Conservation (phyloP, 257 asterid genomes). For the Penstemon newberryi region DNA sequence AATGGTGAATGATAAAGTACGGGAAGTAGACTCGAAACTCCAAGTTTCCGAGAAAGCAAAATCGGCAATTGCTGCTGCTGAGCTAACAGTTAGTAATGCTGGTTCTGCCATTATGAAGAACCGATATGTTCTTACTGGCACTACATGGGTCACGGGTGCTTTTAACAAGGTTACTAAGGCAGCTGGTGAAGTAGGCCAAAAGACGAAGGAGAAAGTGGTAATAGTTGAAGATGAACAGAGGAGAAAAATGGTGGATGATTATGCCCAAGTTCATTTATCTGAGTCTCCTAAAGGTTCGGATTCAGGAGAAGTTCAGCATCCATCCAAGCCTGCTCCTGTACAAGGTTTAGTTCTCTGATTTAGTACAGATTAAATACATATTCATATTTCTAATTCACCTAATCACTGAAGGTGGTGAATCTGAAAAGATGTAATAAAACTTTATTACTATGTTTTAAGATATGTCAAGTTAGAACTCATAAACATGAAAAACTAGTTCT, state of each 20-base stretch:
- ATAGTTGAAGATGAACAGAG: conserved; percentile 78
- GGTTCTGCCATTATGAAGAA: conserved; percentile 91
- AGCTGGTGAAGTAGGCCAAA: conserved; percentile 88
- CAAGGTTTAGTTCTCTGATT: conserved; percentile 63
- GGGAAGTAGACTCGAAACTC: conserved; percentile 82
- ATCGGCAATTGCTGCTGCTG: conserved; percentile 78
- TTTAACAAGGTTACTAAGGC: conserved; percentile 74
- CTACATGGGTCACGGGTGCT: conserved; percentile 90
- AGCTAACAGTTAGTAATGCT: conserved; percentile 76
- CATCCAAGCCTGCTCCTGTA: conserved; percentile 62
- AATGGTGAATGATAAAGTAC: conserved; percentile 75
- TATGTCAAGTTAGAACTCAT: conserved; percentile 17
- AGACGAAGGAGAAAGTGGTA: conserved; percentile 79
- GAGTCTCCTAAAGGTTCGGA: conserved; percentile 78
- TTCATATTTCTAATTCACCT: too few relatives aligned
- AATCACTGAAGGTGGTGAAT: neutral
- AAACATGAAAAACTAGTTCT: conserved; percentile 20
- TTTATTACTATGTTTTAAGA: conserved; percentile 29
- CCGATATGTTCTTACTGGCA: conserved; percentile 73
- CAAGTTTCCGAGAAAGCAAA: conserved; percentile 91
- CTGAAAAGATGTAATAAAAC: conserved; percentile 30
- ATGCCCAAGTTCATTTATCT: conserved; percentile 71
- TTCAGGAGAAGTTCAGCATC: conserved; percentile 44
- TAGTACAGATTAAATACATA: neutral
- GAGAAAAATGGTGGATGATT: conserved; percentile 83